Base-by-base conservation (phyloP, 495 filamentous ascomycete genomes). In the Lasiosphaeria miniovina region DNA sequence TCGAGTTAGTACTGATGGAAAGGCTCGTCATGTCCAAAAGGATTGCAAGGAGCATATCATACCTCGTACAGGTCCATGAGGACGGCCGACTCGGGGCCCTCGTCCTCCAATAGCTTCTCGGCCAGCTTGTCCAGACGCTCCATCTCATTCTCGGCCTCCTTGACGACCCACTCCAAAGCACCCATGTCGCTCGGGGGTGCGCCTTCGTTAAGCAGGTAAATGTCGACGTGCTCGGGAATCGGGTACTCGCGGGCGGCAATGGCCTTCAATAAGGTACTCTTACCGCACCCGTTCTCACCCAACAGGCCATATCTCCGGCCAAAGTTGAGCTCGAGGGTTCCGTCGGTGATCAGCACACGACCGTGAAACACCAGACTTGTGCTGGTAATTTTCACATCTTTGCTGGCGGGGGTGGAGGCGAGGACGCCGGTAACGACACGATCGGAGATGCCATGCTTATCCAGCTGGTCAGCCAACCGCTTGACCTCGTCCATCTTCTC, bases 271-370 rank as follows among this genome's bases (percentile, higher is more conserved):
- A 98, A 76, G 10, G 94, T 99, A 62, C 92, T 96, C 80, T 99
- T 99, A 69, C 94, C 94, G 69, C 94, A 99, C 54, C 94, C 94
- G 86, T 99, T 99, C 82, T 99, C 94, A 68, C 94, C 94, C 57
- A 99, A 78, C 54, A 99, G 79, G 71, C 94, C 94, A 73, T 99
- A 99, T 54, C 94, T 86, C 64, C 93, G 89, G 57, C 89, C 90
- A 71, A 91, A 91, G 71, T 90, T 96, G 66, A 99, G 82, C 74
- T 99, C 94, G 68, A 99, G 82, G 33, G 88, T 93, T 55, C 90
- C 88, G 74, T 99, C 94, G 65, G 85, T 91, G 74, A 99, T 88
- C 55, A 99, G 86, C 63, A 99, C 95, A 64, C 88, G 93, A 62
- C 94, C 94, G 79, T 99, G 94, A 84, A 99, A 99, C 59, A 96